Evolutionary conservation across 495 filamentous ascomycete species (phyloP).

Genomic region (Talaromyces trachyspermus): DNA sequence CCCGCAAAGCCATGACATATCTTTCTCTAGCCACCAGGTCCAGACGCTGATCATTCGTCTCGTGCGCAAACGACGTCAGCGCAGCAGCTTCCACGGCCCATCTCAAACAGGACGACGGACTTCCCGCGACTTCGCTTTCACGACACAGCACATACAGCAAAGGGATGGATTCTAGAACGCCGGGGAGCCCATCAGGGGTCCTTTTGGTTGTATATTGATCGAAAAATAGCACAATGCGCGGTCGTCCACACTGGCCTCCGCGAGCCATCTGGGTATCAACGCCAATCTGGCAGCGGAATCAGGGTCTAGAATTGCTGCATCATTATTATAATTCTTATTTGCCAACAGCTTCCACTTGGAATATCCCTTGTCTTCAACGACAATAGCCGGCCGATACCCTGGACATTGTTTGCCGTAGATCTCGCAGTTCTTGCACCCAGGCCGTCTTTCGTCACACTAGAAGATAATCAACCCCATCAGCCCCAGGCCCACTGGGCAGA

Average conservation of each 20-base stretch:
- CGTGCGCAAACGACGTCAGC: slow-evolving; percentile 28
- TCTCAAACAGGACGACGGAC: slow-evolving; percentile 25
- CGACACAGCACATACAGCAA: slow-evolving; percentile 25
- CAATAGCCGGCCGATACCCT: slow-evolving; percentile 32
- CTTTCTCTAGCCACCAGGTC: slow-evolving; percentile 24
- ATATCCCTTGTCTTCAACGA: slow-evolving; percentile 32
- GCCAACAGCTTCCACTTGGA: not conserved
- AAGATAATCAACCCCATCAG: not conserved
- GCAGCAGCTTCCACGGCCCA: slow-evolving; percentile 35
- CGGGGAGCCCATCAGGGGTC: slow-evolving; percentile 12
- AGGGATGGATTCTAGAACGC: slow-evolving; percentile 28
- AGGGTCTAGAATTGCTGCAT: too few relatives aligned
- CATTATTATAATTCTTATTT: too few relatives aligned
- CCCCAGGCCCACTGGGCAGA: too few relatives aligned
- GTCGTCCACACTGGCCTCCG: slow-evolving; percentile 33
- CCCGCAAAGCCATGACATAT: slow-evolving; percentile 31
- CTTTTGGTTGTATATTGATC: slow-evolving; percentile 30
- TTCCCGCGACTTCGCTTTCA: slow-evolving; percentile 11
- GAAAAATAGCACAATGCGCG: slow-evolving; percentile 39
- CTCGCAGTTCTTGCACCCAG: slow-evolving; percentile 33
- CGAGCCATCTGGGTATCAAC: slow-evolving; percentile 10
- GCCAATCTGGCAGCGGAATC: too few relatives aligned
- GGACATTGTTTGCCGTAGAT: slow-evolving; percentile 37
- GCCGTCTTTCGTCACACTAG: slow-evolving; percentile 39
- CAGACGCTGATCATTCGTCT: slow-evolving; percentile 22